phyloP scores from a whole-genome alignment of 2,329 filamentous ascomycete genomes.

The Dothideomycetes sp. region DNA sequence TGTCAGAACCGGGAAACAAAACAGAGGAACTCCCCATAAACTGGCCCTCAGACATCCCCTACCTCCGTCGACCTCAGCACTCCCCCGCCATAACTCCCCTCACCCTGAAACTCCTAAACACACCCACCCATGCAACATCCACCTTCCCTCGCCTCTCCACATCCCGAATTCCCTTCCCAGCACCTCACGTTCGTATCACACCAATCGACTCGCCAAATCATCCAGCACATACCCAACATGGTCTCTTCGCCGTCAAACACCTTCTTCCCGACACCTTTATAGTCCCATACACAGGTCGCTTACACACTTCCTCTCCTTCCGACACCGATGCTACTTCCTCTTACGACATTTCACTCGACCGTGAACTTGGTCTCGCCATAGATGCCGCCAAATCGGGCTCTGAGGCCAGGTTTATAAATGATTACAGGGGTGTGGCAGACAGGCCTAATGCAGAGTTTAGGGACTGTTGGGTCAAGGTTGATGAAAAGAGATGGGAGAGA shows the following conservation, averaged over 20 bases:
- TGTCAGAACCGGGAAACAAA: too few species aligned
- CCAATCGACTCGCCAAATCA: constrained; percentile 34
- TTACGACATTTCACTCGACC: constrained; percentile 44
- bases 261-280: constrained; percentile 39
- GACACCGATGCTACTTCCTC: constrained; percentile 38
- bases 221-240: constrained; percentile 40
- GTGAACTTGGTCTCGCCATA: constrained; percentile 39
- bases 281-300: constrained; percentile 40
- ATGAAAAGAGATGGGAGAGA: constrained; percentile 34
- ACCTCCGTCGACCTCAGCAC: constrained; percentile 25
- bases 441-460: constrained; percentile 31
- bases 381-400: constrained; percentile 43
- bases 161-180: constrained; percentile 23
- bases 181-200: constrained; percentile 33
- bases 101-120: constrained; percentile 21
- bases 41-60: constrained; percentile 25
- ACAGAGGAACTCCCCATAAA: constrained; percentile 15
- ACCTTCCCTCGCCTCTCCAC: constrained; percentile 19
- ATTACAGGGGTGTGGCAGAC: constrained; percentile 41
- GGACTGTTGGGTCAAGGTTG: constrained; percentile 29
- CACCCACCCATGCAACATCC: constrained; percentile 19
- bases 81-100: constrained; percentile 21
- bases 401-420: constrained; percentile 45
- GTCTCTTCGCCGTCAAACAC: constrained; percentile 38
- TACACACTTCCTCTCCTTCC: constrained; percentile 36